Conservation (phyloP, 2,329 filamentous ascomycete genomes). For the Penicillium sp. region DNA sequence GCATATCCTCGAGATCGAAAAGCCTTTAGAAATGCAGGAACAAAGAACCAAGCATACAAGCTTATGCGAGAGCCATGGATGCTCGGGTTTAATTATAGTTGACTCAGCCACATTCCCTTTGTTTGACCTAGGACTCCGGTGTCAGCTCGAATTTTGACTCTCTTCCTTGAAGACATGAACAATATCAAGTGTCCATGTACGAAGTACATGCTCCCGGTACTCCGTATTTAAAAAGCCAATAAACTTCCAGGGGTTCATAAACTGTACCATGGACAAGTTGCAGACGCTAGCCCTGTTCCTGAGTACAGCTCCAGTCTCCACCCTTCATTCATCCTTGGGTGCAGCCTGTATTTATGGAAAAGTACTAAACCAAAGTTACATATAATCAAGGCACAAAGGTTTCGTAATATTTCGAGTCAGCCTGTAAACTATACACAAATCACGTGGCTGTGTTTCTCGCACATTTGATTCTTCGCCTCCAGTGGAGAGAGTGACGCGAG, state of each 20-base stretch:
- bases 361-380: neutral
- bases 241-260: slow-evolving; percentile 16
- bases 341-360: neutral
- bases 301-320: slow-evolving; percentile 17
- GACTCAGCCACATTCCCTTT: neutral
- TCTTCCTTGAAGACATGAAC: neutral
- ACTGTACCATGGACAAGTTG: slow-evolving; percentile 16
- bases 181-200: neutral
- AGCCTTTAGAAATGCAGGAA: neutral
- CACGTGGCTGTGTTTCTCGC: slow-evolving; percentile 3
- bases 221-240: neutral
- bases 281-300: slow-evolving; percentile 34
- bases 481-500: slow-evolving; percentile 1
- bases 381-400: fast-evolving
- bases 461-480: neutral
- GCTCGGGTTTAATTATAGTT: neutral
- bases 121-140: neutral
- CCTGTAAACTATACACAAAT: slow-evolving; percentile 6
- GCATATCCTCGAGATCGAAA: neutral
- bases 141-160: neutral
- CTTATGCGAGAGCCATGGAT: neutral
- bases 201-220: neutral
- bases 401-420: slow-evolving; percentile 1
- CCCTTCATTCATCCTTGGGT: slow-evolving; percentile 12
- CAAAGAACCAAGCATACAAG: neutral